These are phyloP conservation scores for Dactylonectria macrodidyma DNA, from an alignment of 2,329 filamentous ascomycete genomes.

Conservation along the genomic window DNA sequence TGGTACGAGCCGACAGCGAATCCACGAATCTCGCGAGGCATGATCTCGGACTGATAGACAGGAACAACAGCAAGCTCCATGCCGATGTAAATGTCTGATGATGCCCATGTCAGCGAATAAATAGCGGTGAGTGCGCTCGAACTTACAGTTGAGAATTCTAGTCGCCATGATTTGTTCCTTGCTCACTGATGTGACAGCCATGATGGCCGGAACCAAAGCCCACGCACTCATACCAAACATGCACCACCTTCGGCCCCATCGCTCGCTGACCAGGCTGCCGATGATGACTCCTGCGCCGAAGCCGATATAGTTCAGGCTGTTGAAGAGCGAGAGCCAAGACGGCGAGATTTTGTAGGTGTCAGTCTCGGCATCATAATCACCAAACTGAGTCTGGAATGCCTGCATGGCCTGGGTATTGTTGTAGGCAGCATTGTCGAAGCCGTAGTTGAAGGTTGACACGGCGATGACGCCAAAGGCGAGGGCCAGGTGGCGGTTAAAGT, in stretches of 20 bases:
- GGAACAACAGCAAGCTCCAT: conserved; percentile 46
- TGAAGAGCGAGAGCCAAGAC: conserved; percentile 51
- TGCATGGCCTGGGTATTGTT: conserved; percentile 52
- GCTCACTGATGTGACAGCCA: conserved; percentile 22
- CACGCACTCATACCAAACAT: conserved; percentile 53
- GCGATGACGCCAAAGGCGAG: conserved; percentile 46
- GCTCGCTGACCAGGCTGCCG: conserved; percentile 35
- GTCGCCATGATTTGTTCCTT: conserved; percentile 28
- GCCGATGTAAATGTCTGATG: conserved; percentile 26
- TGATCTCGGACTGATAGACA: conserved; percentile 51
- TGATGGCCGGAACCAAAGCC: conserved; percentile 37
- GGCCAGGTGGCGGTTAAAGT: conserved; percentile 35
- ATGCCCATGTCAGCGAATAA: background rate
- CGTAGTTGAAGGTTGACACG: conserved; percentile 54
- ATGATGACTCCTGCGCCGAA: conserved; percentile 45
- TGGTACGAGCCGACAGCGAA: conserved; percentile 49
- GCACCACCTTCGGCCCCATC: conserved; percentile 37
- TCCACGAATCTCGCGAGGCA: conserved; percentile 37
- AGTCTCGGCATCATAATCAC: conserved; percentile 41
- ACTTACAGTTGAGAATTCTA: conserved; percentile 28
- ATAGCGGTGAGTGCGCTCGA: no score
- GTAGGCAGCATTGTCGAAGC: conserved; percentile 54
- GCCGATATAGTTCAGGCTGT: conserved; percentile 50
- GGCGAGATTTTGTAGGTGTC: conserved; percentile 44
- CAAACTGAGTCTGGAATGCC: conserved; percentile 50